Evolutionary conservation across 352 stramenopile genomes (phyloP).

Genomic region (Phytopythium oedochilum): DNA sequence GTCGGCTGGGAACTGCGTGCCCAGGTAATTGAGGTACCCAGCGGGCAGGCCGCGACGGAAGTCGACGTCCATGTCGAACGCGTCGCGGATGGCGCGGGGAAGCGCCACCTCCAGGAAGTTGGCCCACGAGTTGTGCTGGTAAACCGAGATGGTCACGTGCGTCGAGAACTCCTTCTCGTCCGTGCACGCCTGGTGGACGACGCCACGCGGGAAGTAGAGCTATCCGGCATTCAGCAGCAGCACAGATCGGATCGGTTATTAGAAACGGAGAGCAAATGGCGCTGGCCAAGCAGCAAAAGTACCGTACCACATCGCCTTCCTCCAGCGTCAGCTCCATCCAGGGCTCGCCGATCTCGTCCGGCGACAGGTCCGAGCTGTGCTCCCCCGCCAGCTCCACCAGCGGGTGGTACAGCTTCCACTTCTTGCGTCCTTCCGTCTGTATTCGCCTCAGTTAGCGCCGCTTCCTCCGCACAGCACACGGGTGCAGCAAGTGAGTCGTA

Average conservation of each 20-base stretch:
- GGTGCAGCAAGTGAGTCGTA: not conserved
- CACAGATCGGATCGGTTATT: not conserved
- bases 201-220: constrained; percentile 82
- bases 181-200: constrained; percentile 78
- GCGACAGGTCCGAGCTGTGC: constrained; percentile 70
- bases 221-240: not conserved
- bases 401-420: constrained; percentile 85
- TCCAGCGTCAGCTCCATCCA: constrained; percentile 83
- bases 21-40: constrained; percentile 71
- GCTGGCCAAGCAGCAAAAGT: not conserved
- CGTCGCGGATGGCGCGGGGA: constrained; percentile 66
- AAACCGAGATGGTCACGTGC: constrained; percentile 86
- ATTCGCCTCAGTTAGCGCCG: not conserved
- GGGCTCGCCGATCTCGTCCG: constrained; percentile 60
- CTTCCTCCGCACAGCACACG: not conserved
- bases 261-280: not conserved
- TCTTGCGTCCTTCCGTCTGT: constrained; percentile 80
- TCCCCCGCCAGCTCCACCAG: constrained; percentile 69
- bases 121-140: constrained; percentile 85
- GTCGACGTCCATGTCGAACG: constrained; percentile 69
- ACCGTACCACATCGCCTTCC: constrained; percentile 62
- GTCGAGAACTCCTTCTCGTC: constrained; percentile 77
- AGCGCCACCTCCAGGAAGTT: constrained; percentile 85
- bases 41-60: constrained; percentile 72
- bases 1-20: constrained; percentile 50